Conservation (phyloP, 768 basidiomycete species). For the Trametes villosa region DNA sequence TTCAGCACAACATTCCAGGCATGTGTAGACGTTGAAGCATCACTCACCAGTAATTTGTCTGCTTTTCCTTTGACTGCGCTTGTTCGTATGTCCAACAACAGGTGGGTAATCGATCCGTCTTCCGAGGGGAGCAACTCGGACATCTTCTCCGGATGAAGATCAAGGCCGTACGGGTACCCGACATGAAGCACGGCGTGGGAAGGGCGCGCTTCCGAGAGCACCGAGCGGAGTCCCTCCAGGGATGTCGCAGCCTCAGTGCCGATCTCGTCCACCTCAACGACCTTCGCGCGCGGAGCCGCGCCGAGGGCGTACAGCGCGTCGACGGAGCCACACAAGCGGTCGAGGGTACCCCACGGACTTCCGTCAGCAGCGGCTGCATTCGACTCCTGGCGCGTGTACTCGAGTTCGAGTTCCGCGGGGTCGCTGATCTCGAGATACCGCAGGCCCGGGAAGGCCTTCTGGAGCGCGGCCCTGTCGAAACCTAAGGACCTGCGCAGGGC, state of each 20-base stretch:
- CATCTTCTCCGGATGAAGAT: too few relatives aligned
- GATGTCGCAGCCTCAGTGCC: neutral
- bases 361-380: neutral
- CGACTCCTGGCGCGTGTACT: neutral
- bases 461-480: neutral
- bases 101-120: too few relatives aligned
- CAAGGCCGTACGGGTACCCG: neutral
- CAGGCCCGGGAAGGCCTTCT: neutral
- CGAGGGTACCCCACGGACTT: neutral
- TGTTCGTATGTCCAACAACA: too few relatives aligned
- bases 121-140: neutral
- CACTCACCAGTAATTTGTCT: too few relatives aligned
- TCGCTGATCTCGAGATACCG: neutral
- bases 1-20: too few relatives aligned
- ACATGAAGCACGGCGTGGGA: neutral
- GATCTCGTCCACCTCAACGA: conserved; percentile 3
- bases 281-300: neutral
- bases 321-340: neutral
- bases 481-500: neutral
- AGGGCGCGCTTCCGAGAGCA: neutral
- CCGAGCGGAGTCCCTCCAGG: neutral
- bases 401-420: neutral
- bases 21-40: too few relatives aligned
- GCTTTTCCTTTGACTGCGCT: too few relatives aligned
- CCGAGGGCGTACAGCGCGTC: neutral